A percentile compares a stretch with the other conserved stretches of the same genome.
These are phyloP conservation scores for Aspergillus sp. DNA, from an alignment of 2,329 filamentous ascomycete species.

Conservation along the genomic window DNA sequence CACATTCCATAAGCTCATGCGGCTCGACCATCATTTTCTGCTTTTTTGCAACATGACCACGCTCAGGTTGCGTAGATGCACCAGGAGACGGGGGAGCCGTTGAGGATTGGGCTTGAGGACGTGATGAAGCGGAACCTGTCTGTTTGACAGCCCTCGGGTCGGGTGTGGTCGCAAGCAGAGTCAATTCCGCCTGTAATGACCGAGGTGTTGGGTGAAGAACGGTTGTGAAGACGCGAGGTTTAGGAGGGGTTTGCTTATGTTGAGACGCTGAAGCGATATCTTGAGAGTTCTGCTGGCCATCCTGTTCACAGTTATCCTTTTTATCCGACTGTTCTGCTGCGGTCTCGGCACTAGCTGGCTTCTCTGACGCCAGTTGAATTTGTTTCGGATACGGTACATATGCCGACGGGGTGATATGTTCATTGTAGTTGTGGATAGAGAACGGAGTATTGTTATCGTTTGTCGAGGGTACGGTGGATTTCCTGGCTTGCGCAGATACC, in stretches of 20 bases:
- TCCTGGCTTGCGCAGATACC: conserved; percentile 58
- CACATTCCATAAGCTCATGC: conserved; percentile 69
- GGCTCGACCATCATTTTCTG: conserved; percentile 78
- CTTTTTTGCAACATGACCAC: conserved; percentile 59
- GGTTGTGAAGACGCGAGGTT: conserved; percentile 68
- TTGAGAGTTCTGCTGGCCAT: conserved; percentile 57
- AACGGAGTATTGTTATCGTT: conserved; percentile 67
- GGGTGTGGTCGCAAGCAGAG: conserved; percentile 72
- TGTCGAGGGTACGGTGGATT: conserved; percentile 53
- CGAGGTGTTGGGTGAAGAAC: conserved; percentile 83
- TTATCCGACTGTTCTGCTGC: conserved; percentile 23
- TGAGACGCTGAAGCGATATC: conserved; percentile 51
- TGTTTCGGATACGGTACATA: conserved; percentile 70
- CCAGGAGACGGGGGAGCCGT: conserved; percentile 66
- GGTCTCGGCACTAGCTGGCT: conserved; percentile 27
- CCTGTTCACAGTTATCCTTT: conserved; percentile 18
- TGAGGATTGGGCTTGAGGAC: conserved; percentile 37
- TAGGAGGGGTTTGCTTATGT: conserved; percentile 49
- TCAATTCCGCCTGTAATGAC: conserved; percentile 72
- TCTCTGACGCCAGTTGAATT: conserved; percentile 34
- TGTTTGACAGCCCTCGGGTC: conserved; percentile 54
- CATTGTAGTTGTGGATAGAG: conserved; percentile 90
- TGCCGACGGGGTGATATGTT: conserved; percentile 84
- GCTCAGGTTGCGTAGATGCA: conserved; percentile 60
- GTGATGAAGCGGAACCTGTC: conserved; percentile 41